Evolutionary conservation across 495 filamentous ascomycete genomes (phyloP).

Genomic region (Lophium mytilinum): DNA sequence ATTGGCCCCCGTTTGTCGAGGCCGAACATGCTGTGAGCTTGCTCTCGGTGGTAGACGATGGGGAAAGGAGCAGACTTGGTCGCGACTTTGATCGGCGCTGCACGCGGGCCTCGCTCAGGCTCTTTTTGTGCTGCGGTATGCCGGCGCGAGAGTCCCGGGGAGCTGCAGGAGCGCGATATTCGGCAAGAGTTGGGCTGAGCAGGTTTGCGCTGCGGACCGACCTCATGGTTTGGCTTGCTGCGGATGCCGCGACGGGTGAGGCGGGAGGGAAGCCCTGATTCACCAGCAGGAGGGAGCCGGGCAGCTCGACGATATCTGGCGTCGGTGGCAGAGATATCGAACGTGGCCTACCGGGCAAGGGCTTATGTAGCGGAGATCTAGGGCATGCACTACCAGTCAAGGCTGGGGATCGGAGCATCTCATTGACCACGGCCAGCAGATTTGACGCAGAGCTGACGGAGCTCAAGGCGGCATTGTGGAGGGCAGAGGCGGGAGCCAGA

Average conservation of each 20-base stretch:
- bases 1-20: conserved; percentile 16
- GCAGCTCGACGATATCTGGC: conserved; percentile 29
- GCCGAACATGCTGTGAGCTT: conserved; percentile 23
- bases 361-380: conserved; percentile 19
- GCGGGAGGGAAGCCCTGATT: conserved; percentile 23
- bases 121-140: conserved; percentile 20
- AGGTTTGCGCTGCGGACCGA: conserved; percentile 19
- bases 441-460: conserved; percentile 30
- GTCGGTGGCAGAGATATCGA: conserved; percentile 30
- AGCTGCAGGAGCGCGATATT: conserved; percentile 2
- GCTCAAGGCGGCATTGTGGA: conserved; percentile 27
- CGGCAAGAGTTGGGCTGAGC: conserved; percentile 14
- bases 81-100: conserved; percentile 20
- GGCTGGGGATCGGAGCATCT: conserved; percentile 32
- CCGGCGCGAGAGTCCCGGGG: conserved; percentile 6
- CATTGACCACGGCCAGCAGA: conserved; percentile 33
- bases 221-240: conserved; percentile 16
- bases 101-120: conserved; percentile 14
- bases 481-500: conserved; percentile 21
- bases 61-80: conserved; percentile 14
- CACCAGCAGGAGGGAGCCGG: conserved; percentile 30
- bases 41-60: conserved; percentile 20
- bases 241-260: conserved; percentile 14
- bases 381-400: conserved; percentile 22
- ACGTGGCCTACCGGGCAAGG: conserved; percentile 29